Evolutionary conservation across 768 basidiomycete species (phyloP), one percentile per base, ranked within the genome.

Genomic region (Fomitopsis serialis): DNA sequence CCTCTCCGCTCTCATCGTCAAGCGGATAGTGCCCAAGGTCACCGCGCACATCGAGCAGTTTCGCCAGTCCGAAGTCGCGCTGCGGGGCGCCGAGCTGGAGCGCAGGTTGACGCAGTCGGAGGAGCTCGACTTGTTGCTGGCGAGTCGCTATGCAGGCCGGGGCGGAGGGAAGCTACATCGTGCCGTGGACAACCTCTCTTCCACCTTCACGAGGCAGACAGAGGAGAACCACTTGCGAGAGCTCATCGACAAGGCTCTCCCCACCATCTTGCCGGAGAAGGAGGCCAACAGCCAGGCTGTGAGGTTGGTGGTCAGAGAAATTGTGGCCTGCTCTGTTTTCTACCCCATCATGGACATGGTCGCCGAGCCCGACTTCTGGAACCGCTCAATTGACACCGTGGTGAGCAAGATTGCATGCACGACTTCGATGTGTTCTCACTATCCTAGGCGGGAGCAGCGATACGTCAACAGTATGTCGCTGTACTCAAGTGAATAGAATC

Each of bases 361-460:
- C 34, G 78, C 89, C 25, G 97, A 99, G 67, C 92, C 94, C 4
- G 97, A 99, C 68, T 97, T 97, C 59, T 98, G 94, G 94, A 99
- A 99, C 71, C 77, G 83, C 54, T 80, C 82, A 35, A 89, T 98
- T 47, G 95, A 98, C 68, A 86, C 94, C 71, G 82, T 91, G 72
- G 95, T 93, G 66, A 70, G 91, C 74, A 45, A 8, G 37, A 40
- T 19, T 6, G 5, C 44, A 19, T 21, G 27, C 32, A 24, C 40
- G 34, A 32, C 8, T n/a, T 48, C 45, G 23, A 23, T 32, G 45
- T 53, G 29, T 32, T 11, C 17, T 13, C 36, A 27, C 24, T 23
- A 29, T 4, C 27, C 19, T 43, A 84, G 80, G 82, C 83, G n/a
- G 80, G 80, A n/a, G 81, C 77, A 47, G 81, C 79, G 21, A 84